A percentile compares a stretch with the other conserved stretches of the same genome.
phyloP scores from a whole-genome alignment of 495 filamentous ascomycete genomes.

The Aspergillus saccharolyticus region DNA sequence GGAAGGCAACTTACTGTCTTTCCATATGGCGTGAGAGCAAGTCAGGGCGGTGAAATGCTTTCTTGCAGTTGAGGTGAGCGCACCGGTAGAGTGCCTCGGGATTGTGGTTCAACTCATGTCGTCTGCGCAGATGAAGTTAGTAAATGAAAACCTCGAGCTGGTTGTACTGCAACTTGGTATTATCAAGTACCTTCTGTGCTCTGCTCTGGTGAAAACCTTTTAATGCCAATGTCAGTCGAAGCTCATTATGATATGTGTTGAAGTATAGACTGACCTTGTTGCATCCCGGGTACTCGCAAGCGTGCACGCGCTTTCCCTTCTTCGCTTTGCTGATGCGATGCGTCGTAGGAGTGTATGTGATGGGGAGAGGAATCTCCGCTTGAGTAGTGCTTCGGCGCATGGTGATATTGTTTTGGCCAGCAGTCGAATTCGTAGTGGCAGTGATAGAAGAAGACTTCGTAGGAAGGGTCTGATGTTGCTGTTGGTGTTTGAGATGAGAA shows the following conservation, averaged over 20 bases:
- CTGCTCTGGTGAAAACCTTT: constrained; percentile 77
- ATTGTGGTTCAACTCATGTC: constrained; percentile 83
- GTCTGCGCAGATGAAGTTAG: constrained; percentile 43
- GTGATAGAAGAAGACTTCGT: constrained; percentile 3
- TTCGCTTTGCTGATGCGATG: constrained; percentile 75
- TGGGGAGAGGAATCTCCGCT: constrained; percentile 30
- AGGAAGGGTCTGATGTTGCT: constrained; percentile 1
- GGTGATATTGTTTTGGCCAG: constrained; percentile 6
- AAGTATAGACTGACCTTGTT: constrained; percentile 52
- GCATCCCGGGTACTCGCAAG: constrained; percentile 58
- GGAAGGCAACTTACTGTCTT: constrained; percentile 61
- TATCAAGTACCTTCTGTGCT: constrained; percentile 64
- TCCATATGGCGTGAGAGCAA: constrained; percentile 74
- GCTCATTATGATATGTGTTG: neutral
- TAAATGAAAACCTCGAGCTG: neutral
- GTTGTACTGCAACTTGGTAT: no score
- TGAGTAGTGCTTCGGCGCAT: constrained; percentile 25
- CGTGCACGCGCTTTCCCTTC: constrained; percentile 76
- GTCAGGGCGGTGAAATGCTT: constrained; percentile 76
- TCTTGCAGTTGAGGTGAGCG: constrained; percentile 62
- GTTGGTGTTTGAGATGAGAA: constrained; percentile 2
- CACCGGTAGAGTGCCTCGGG: constrained; percentile 63
- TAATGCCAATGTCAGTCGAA: neutral
- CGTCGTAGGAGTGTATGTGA: constrained; percentile 64
- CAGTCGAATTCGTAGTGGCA: neutral